A percentile compares a stretch with the other conserved stretches of the same genome.
Conservation (phyloP, 129 eudicot genomes). For the Kitagawia praeruptora region DNA sequence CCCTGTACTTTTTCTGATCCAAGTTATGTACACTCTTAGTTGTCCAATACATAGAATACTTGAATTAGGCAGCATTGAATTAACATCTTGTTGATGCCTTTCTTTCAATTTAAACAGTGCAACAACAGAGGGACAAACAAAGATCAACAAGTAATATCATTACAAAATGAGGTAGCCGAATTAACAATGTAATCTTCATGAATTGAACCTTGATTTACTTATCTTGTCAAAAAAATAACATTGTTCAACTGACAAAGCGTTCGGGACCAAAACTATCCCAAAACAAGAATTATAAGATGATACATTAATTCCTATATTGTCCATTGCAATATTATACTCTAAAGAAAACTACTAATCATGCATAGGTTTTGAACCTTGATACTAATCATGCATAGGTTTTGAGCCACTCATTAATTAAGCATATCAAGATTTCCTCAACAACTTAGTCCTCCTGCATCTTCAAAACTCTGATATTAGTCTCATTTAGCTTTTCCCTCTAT, state of each 20-base stretch:
- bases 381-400: not conserved
- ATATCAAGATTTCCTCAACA: conserved; percentile 17
- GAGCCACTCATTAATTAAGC: not conserved
- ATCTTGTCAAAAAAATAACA: conserved; percentile 1
- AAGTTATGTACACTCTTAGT: too few species aligned
- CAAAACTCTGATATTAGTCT: conserved; percentile 3
- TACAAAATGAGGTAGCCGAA: not conserved
- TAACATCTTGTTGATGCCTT: not conserved
- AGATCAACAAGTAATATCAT: not conserved
- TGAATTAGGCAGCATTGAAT: too few species aligned
- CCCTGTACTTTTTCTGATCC: too few species aligned
- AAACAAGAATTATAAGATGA: not conserved
- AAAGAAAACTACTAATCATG: not conserved
- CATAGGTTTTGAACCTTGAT: not conserved
- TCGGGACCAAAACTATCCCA: not conserved
- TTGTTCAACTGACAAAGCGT: not conserved
- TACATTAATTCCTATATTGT: not conserved
- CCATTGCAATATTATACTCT: not conserved
- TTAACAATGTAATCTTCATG: not conserved
- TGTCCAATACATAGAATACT: too few species aligned
- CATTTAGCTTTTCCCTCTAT: conserved; percentile 50
- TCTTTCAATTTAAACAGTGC: not conserved
- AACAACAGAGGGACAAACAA: not conserved
- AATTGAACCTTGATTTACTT: not conserved
- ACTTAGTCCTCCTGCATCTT: conserved; percentile 22